Percentiles rank a stretch among this genome's conserved stretches.
Conservation (phyloP, 192 early-diverging fungal species). For the Backusella luteola region DNA sequence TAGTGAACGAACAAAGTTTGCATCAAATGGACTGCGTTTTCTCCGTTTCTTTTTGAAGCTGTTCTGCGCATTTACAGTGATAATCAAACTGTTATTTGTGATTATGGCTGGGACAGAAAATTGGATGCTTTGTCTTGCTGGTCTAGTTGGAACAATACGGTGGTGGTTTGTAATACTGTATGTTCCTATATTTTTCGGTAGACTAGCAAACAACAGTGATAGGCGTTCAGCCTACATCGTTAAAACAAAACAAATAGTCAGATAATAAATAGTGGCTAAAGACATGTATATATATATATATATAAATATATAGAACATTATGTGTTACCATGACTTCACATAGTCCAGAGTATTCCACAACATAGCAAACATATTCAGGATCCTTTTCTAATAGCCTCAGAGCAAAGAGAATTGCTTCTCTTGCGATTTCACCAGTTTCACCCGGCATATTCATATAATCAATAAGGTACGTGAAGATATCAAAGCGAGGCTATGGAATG, state of each 20-base stretch:
- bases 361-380: slow-evolving; percentile 42
- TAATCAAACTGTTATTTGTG: slow-evolving; percentile 30
- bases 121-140: slow-evolving; percentile 22
- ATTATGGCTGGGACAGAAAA: slow-evolving; percentile 38
- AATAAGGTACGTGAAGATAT: slow-evolving; percentile 37
- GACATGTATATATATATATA: background rate
- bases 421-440: slow-evolving; percentile 40
- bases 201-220: slow-evolving; percentile 26
- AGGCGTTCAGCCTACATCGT: slow-evolving; percentile 33
- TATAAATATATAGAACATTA: background rate
- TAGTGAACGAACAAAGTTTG: slow-evolving; percentile 28
- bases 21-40: slow-evolving; percentile 35
- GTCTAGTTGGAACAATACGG: slow-evolving; percentile 26
- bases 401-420: slow-evolving; percentile 40
- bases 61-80: slow-evolving; percentile 32
- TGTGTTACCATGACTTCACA: slow-evolving; percentile 39
- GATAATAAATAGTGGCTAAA: background rate
- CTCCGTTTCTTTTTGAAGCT: slow-evolving; percentile 33
- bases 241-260: background rate
- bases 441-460: slow-evolving; percentile 43
- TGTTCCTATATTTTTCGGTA: slow-evolving; percentile 34
- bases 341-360: slow-evolving; percentile 38
- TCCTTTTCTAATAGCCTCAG: slow-evolving; percentile 32
- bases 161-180: slow-evolving; percentile 30
- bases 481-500: slow-evolving; percentile 31